Evolutionary conservation across 2,329 filamentous ascomycete species (phyloP), one percentile per base, ranked within the genome.

Genomic region (Calycina marina): DNA sequence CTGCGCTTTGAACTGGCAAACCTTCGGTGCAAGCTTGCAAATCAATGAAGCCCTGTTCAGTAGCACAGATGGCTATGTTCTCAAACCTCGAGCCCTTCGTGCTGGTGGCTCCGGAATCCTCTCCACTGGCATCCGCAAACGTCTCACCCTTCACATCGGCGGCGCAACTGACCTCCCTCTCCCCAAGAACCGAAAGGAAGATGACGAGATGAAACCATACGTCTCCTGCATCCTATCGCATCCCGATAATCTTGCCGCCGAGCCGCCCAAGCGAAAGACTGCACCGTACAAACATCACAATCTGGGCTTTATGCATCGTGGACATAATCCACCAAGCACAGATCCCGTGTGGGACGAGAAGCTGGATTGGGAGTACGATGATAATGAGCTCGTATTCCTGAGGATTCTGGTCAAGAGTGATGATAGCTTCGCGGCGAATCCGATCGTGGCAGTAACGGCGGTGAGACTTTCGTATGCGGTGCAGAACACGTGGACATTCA

Each of bases 1-100:
- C 28, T 77, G 72, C 47, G 75, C 75, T 3, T 59, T 80, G 32
- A 80, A 80, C 54, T 75, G 73, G 69, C 75, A 80, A 46, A 75
- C 65, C 0, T 80, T 77, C 41, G 72, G 71, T 18, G 65, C 66
- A 5, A 64, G 64, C 45, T 73, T 75, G 57, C 75, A 79, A 51
- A 58, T 79, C 41, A 79, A 79, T 47, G 72, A 77, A 45, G 75
- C 74, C 0, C 57, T 80, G 0, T 79, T 80, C 51, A 63, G 60
- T 28, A 72, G 72, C 9, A 71, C 72, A 0, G 69, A 71, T 16
- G 75, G 75, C 5, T 79, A 69, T 44, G 65, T 79, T 1, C 57
- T 79, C 14, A 80, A 80, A 49, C 75, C 75, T 0, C 61, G 63
- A 0, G 60, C 65, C 1, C 57, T 80, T 1, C 68, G 74, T 3